Conservation (phyloP, 192 early-diverging fungal genomes). For the Coemansia asiatica region DNA sequence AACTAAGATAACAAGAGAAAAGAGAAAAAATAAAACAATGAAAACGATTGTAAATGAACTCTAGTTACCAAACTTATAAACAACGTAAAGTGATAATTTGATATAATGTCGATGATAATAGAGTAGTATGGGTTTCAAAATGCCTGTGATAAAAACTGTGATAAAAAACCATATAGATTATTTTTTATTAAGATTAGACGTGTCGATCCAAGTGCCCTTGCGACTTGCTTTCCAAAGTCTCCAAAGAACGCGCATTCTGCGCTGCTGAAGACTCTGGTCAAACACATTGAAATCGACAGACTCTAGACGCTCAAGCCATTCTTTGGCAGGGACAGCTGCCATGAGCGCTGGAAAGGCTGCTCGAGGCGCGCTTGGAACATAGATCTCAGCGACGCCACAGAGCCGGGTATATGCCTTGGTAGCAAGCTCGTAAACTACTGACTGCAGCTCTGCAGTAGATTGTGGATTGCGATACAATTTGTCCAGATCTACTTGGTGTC, state of each 20-base stretch:
- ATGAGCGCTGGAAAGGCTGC: slow-evolving; percentile 73
- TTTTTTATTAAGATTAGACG: slow-evolving; percentile 28
- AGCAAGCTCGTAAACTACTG: slow-evolving; percentile 85
- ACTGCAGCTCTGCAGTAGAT: slow-evolving; percentile 61
- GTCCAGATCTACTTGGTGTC: slow-evolving; percentile 79
- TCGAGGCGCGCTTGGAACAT: slow-evolving; percentile 59
- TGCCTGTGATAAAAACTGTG: neutral
- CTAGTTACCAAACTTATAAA: no score
- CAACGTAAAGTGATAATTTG: no score
- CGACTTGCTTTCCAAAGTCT: slow-evolving; percentile 41
- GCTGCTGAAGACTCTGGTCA: slow-evolving; percentile 65
- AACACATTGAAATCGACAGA: slow-evolving; percentile 80
- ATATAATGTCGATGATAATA: no score
- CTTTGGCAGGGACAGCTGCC: slow-evolving; percentile 66
- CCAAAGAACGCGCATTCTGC: slow-evolving; percentile 41
- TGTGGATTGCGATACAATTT: slow-evolving; percentile 63
- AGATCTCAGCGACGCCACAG: slow-evolving; percentile 67
- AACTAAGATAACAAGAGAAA: neutral
- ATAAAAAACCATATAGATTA: no score
- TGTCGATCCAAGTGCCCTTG: slow-evolving; percentile 37
- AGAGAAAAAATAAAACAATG: no score
- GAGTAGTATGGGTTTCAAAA: slow-evolving; percentile 1
- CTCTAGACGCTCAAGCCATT: slow-evolving; percentile 77
- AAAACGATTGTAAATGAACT: no score
- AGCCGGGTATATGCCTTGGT: slow-evolving; percentile 74